These are phyloP conservation scores for Carpinus fangiana DNA, from an alignment of 306 rosid species.

Conservation along the genomic window DNA sequence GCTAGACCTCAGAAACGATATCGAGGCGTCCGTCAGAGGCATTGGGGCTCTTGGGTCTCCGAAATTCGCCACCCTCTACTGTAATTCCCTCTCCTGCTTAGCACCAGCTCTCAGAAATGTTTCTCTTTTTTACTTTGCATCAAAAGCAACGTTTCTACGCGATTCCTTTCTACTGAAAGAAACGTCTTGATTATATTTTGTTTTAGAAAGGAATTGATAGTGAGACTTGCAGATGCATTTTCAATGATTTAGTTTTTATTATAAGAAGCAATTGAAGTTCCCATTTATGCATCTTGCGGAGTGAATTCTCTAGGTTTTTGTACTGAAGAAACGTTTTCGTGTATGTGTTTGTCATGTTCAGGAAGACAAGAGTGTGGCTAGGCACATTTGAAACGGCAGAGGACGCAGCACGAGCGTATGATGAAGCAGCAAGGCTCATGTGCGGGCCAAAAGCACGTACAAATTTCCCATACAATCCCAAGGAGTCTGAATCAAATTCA, in stretches of 20 bases:
- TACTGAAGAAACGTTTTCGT: not conserved
- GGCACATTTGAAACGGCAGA: constrained; percentile 88
- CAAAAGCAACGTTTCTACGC: not conserved
- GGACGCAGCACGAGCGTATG: constrained; percentile 90
- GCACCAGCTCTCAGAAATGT: not conserved
- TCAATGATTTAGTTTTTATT: not conserved
- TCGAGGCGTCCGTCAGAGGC: constrained; percentile 78
- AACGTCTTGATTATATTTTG: not conserved
- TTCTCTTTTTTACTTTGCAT: not conserved
- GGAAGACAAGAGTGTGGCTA: constrained; percentile 83
- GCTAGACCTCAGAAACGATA: constrained; percentile 73
- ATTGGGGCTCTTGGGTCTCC: constrained; percentile 94
- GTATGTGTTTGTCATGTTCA: constrained; percentile 2
- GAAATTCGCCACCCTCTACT: constrained; percentile 64
- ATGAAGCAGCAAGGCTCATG: constrained; percentile 84
- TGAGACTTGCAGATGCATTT: not conserved
- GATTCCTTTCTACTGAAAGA: not conserved
- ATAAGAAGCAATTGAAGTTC: not conserved
- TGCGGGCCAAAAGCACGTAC: constrained; percentile 77
- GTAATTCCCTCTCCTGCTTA: constrained; percentile 20
- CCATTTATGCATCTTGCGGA: not conserved
- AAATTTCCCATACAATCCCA: constrained; percentile 64
- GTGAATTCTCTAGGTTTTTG: not conserved
- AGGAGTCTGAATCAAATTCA: constrained; percentile 48
- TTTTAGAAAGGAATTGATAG: not conserved